These are phyloP conservation scores for Aristolochia californica DNA, from an alignment of 164 flowering plant genomes.

Conservation along the genomic window DNA sequence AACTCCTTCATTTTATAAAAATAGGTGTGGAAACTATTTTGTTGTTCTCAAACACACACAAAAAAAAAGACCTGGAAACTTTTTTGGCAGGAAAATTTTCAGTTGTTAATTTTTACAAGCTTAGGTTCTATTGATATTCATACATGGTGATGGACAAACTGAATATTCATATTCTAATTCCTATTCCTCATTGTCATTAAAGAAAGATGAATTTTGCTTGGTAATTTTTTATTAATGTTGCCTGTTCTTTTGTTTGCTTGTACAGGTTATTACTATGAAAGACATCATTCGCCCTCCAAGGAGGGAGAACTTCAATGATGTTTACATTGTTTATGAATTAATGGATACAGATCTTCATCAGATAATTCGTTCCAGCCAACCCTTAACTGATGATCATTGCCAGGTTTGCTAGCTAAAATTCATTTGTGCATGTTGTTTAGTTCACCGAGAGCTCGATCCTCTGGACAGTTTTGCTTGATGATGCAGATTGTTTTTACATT, in stretches of 20 bases:
- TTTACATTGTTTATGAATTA: conserved; percentile 72
- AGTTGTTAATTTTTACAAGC: no score
- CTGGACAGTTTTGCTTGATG: neutral
- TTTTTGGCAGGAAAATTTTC: no score
- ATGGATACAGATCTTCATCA: conserved; percentile 96
- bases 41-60: no score
- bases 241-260: neutral
- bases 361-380: conserved; percentile 70
- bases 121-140: no score
- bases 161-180: no score
- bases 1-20: no score
- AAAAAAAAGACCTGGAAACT: no score
- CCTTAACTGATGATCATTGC: conserved; percentile 73
- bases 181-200: no score
- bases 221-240: no score
- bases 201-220: no score
- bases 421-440: no score
- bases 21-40: neutral
- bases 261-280: conserved; percentile 62
- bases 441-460: neutral
- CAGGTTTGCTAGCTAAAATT: conserved; percentile 37
- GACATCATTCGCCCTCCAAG: conserved; percentile 79
- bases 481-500: neutral
- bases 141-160: no score
- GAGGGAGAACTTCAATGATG: conserved; percentile 72